Percentiles rank a stretch among this genome's conserved stretches.
Evolutionary conservation across 768 basidiomycete genomes (phyloP).

Genomic region (Suillus subaureus): DNA sequence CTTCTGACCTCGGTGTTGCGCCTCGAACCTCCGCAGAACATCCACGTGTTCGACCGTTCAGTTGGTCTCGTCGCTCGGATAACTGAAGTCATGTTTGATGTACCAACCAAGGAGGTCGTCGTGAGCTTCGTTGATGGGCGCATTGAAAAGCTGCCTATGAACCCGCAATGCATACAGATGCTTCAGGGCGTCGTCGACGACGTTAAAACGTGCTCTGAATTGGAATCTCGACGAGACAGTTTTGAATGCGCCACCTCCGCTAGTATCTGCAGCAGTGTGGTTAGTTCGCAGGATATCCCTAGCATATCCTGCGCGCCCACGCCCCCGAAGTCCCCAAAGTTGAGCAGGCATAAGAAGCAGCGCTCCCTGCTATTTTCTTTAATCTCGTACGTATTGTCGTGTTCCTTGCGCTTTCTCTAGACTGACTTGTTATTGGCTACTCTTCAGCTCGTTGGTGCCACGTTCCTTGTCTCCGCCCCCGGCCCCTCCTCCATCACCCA

Average conservation of each 20-base stretch:
- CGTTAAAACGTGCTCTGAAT: constrained; percentile 50
- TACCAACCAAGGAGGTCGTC: constrained; percentile 45
- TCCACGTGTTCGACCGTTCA: constrained; percentile 64
- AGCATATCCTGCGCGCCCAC: constrained; percentile 7
- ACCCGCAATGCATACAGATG: constrained; percentile 41
- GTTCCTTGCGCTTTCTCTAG: constrained; percentile 8
- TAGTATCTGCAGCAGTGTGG: constrained; percentile 19
- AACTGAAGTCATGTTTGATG: constrained; percentile 64
- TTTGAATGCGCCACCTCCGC: constrained; percentile 29
- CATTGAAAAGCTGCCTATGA: constrained; percentile 50
- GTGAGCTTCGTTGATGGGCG: constrained; percentile 63
- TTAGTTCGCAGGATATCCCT: constrained; percentile 22
- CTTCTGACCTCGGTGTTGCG: constrained; percentile 49
- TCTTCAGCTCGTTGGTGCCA: constrained; percentile 31
- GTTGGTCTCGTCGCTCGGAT: constrained; percentile 58
- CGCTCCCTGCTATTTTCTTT: constrained; percentile 71
- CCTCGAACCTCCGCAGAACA: constrained; percentile 50
- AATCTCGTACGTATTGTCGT: constrained; percentile 49
- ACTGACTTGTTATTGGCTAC: constrained; percentile 7
- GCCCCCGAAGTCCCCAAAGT: constrained; percentile 36
- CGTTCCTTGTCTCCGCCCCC: constrained; percentile 32
- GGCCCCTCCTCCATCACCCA: constrained; percentile 22
- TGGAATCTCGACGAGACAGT: constrained; percentile 32
- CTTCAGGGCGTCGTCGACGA: constrained; percentile 55
- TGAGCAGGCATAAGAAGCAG: constrained; percentile 64